phyloP scores from a whole-genome alignment of 352 stramenopile genomes.

The Porosira glacialis region DNA sequence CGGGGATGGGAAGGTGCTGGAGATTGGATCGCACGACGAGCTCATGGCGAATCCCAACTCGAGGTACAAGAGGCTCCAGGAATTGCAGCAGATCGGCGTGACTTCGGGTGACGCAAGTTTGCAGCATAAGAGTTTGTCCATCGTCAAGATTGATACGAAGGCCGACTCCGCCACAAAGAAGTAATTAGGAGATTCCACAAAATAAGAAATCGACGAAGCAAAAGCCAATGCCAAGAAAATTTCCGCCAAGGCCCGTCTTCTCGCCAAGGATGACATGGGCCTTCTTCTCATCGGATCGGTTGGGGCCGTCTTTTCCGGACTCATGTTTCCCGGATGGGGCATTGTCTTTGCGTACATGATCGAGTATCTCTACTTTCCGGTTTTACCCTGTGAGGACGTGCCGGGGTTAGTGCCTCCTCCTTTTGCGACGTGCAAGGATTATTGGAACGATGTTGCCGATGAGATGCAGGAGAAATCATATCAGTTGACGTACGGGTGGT shows the following conservation, averaged over 20 bases:
- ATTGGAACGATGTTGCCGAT: constrained; percentile 39
- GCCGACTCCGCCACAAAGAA: background rate
- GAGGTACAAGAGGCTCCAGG: constrained; percentile 34
- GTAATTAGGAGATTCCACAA: background rate
- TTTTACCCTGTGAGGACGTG: constrained; percentile 40
- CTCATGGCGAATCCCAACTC: constrained; percentile 53
- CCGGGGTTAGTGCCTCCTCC: constrained; percentile 6
- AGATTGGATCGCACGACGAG: constrained; percentile 29
- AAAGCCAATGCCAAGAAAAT: background rate
- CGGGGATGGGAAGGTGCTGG: constrained; percentile 44
- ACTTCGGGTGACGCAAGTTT: background rate
- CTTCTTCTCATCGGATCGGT: background rate
- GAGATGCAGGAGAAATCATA: constrained; percentile 57
- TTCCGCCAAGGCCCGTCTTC: too few relatives aligned
- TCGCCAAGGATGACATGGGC: background rate
- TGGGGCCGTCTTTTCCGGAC: constrained; percentile 29
- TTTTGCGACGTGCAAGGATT: constrained; percentile 51
- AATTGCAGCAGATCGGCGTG: background rate
- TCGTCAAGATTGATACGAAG: background rate
- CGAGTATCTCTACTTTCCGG: constrained; percentile 51
- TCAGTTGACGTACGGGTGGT: constrained; percentile 5
- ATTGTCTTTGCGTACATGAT: constrained; percentile 63
- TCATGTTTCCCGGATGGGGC: constrained; percentile 62
- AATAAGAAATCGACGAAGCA: background rate
- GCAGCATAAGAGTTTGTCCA: too few relatives aligned